Evolutionary conservation across 1,139 yeast genomes (phyloP), one percentile per base, ranked within the genome.

Genomic region (Hyphopichia khmerensis): DNA sequence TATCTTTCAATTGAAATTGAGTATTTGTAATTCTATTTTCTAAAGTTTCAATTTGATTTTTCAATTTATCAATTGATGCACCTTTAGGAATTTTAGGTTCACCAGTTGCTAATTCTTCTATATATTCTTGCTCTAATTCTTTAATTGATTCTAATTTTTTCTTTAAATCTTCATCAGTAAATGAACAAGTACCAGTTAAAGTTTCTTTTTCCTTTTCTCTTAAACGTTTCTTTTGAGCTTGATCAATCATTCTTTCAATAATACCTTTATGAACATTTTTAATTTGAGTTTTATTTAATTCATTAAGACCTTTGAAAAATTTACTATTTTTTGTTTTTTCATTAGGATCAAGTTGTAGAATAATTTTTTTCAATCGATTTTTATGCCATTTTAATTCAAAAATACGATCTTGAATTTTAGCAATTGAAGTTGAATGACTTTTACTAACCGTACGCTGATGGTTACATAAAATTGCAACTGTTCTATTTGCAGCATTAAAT

Each of bases 381-480:
- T 84, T 87, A 57, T 86, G 90, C 96, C 96, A 91, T 44, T 80
- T 64, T 65, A 88, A 72, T 67, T 90, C 97, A 54, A 81, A 77
- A 46, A 91, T 77, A 55, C 77, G 82, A 43, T 87, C 96, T 49
- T 72, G 80, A 41, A 89, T 88, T 59, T 84, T 88, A 49, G 82
- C 89, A 43, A 91, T 87, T 5, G 90, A 75, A 16, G 80, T 78
- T 33, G 87, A 93, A 59, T 91, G 97, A 7, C 81, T 81, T 60
- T 90, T 90, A 44, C 91, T 80, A 17, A 90, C 91, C 21, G 96
- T 81, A 67, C 96, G 84, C 75, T 91, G 98, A 77, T 91, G 98
- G 75, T 91, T 91, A 87, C 98, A 91, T 56, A 91, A 72, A 48
- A 91, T 89, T 10, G 98, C 98, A 48, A 91, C 98, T 2, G 93